A percentile compares a stretch with the other conserved stretches of the same genome.
These are phyloP conservation scores for Allodekkera sacchari DNA, from an alignment of 805 yeast genomes.

Conservation along the genomic window DNA sequence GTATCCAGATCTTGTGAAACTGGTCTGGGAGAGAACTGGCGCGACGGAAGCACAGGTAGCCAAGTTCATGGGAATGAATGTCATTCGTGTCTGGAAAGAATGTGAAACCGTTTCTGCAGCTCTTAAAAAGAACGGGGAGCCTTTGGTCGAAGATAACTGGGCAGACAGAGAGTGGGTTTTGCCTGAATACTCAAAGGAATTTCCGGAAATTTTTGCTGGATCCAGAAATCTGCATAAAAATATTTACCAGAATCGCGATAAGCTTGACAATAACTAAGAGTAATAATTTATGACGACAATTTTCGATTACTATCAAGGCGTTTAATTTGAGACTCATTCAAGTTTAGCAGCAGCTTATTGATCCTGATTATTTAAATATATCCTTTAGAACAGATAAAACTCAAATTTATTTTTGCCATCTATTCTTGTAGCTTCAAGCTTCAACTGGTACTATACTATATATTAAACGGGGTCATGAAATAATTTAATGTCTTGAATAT, in stretches of 20 bases:
- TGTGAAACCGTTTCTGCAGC: slow-evolving; percentile 25
- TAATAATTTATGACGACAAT: too few species aligned
- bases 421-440: too few species aligned
- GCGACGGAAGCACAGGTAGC: slow-evolving; percentile 38
- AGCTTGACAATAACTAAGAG: slow-evolving; percentile 3
- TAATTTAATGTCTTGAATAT: too few species aligned
- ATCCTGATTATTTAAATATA: too few species aligned
- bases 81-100: slow-evolving; percentile 39
- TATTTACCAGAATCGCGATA: slow-evolving; percentile 5
- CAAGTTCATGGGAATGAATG: slow-evolving; percentile 37
- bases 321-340: too few species aligned
- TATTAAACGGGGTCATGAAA: too few species aligned
- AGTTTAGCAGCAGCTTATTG: too few species aligned
- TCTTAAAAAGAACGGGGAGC: slow-evolving; percentile 11
- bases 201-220: slow-evolving; percentile 31
- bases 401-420: too few species aligned
- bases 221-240: slow-evolving; percentile 9
- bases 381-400: too few species aligned
- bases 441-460: too few species aligned
- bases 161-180: slow-evolving; percentile 34
- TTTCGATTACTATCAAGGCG: too few species aligned
- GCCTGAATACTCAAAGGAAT: slow-evolving; percentile 21
- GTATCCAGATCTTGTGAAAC: slow-evolving; percentile 39
- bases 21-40: slow-evolving; percentile 20
- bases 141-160: slow-evolving; percentile 33